phyloP scores from a whole-genome alignment of 2,329 filamentous ascomycete species.

The Cytospora piceicola region DNA sequence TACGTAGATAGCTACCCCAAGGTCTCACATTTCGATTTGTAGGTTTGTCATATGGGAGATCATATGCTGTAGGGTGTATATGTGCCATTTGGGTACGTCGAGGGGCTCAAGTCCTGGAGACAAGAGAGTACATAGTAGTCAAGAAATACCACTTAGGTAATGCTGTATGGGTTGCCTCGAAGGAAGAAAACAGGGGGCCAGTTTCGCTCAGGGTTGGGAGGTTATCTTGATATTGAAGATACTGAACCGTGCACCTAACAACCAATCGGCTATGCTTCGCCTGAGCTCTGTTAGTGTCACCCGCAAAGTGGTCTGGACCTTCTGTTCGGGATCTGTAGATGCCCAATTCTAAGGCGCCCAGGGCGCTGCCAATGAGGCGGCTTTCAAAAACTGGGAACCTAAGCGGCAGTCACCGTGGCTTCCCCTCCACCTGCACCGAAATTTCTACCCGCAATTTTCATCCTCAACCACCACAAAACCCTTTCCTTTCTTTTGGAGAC shows the following conservation, averaged over 20 bases:
- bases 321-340: background rate
- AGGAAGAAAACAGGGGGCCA: too few species aligned
- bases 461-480: slow-evolving; percentile 4
- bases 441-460: slow-evolving; percentile 10
- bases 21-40: background rate
- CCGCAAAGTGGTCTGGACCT: background rate
- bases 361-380: slow-evolving; percentile 5
- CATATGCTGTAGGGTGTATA: background rate
- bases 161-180: too few species aligned
- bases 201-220: background rate
- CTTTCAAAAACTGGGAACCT: slow-evolving; percentile 4
- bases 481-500: slow-evolving; percentile 24
- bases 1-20: background rate
- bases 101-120: too few species aligned
- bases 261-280: background rate
- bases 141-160: too few species aligned
- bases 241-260: background rate
- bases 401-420: slow-evolving; percentile 13
- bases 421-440: slow-evolving; percentile 4
- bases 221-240: background rate
- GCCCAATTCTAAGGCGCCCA: slow-evolving; percentile 1
- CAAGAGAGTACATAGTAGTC: too few species aligned
- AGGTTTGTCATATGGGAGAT: background rate
- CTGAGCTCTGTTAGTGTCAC: background rate
- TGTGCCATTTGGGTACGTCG: background rate